A percentile compares a stretch with the other conserved stretches of the same genome.
Evolutionary conservation across 2,329 filamentous ascomycete genomes (phyloP).

Genomic region (Blastomyces silverae): DNA sequence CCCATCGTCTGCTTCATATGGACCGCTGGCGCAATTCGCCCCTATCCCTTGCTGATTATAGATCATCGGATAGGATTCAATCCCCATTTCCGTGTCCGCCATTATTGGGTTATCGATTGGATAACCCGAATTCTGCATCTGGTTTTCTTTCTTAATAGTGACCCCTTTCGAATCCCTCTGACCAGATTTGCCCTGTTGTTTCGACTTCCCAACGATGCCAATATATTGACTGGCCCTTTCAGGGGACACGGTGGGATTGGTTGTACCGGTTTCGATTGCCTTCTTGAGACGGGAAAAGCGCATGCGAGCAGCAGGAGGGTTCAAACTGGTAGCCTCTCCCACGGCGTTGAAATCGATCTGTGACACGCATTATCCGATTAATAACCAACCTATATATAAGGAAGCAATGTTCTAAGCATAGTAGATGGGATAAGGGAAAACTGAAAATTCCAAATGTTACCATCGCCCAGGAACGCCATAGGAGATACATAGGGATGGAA

Average conservation of each 20-base stretch:
- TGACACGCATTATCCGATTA: neutral
- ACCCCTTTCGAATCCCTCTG: constrained; percentile 1
- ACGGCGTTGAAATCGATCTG: constrained; percentile 40
- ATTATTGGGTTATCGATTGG: neutral
- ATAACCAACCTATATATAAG: neutral
- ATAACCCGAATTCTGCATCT: neutral
- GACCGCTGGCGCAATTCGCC: neutral
- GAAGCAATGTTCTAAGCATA: neutral
- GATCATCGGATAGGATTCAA: neutral
- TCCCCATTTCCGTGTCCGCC: neutral
- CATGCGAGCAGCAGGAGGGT: constrained; percentile 36
- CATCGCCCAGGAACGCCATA: no score
- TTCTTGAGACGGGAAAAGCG: constrained; percentile 35
- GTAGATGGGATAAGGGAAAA: neutral
- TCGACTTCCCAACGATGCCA: constrained; percentile 4
- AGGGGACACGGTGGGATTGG: neutral
- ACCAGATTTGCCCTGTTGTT: constrained; percentile 5
- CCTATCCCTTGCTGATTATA: neutral
- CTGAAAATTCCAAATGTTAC: neutral
- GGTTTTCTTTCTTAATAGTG: constrained; percentile 3
- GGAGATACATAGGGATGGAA: neutral
- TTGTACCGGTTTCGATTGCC: constrained; percentile 23
- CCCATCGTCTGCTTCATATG: constrained; percentile 11
- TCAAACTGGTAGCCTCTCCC: constrained; percentile 30
- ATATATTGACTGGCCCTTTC: neutral